Evolutionary conservation across 495 filamentous ascomycete species (phyloP), one percentile per base, ranked within the genome.

Genomic region (Penicillium daleae): DNA sequence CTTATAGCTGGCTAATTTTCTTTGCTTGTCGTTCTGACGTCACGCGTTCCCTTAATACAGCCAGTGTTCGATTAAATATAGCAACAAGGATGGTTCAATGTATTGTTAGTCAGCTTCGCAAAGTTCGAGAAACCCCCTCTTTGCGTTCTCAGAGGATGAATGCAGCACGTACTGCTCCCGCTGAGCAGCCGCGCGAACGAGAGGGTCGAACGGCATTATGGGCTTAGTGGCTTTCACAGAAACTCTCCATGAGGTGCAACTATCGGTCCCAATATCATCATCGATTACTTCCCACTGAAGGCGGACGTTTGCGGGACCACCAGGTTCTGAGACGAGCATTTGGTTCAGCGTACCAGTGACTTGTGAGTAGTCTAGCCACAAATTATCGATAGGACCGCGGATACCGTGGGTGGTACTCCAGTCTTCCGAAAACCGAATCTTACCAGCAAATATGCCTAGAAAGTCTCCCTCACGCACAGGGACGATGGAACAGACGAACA

Each of bases 311-410:
- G 53, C 51, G 17, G 39, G 29, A 44, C 57, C 57, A 44, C 65
- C 54, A 24, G 57, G 50, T 24, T 62, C 26, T 31, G 42, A 46
- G 33, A 68, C 52, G 17, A 54, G 26, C 35, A 67, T 64, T 54
- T 65, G 31, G 51, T 65, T 67, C 51, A 67, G 42, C 35, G 50
- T 63, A 55, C 65, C 63, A 37, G 57, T 68, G 33, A 68, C 65
- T 44, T 65, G 27, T 57, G 31, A 68, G 60, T 68, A 68, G 50
- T 68, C 63, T 44, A 68, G 46, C 62, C 27, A 65, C 42, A 68
- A 57, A 60, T 61, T 61, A 39, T 57, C 48, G 21, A 64, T 39
- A 55, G 46, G 61, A 59, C 65, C 61, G n/a, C 29, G 6, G 57
- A 67, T 51, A 40, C 51, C 37, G 42, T 64, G 31, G 27, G 56